These are phyloP conservation scores for Phallus indusiatus DNA, from an alignment of 768 basidiomycete species.

Conservation along the genomic window DNA sequence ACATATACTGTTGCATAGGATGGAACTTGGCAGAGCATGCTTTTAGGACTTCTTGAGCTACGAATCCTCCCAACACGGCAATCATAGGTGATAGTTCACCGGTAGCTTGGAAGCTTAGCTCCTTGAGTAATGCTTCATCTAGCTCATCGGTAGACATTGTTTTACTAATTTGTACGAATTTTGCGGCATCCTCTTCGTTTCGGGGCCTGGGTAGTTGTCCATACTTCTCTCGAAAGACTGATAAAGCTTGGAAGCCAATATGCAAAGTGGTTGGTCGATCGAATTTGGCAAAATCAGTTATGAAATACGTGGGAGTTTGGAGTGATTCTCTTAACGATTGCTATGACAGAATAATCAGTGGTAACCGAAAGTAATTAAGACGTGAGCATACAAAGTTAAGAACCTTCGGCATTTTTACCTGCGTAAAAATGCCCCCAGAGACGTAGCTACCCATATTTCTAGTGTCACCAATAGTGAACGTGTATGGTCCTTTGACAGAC, in stretches of 20 bases:
- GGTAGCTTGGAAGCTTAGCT: constrained; percentile 83
- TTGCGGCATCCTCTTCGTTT: constrained; percentile 68
- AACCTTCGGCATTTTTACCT: constrained; percentile 98
- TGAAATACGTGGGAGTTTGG: constrained; percentile 73
- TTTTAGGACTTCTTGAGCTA: constrained; percentile 96
- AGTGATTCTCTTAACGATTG: constrained; percentile 89
- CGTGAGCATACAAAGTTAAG: constrained; percentile 72
- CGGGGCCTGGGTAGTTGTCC: constrained; percentile 73
- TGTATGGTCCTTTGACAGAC: constrained; percentile 93
- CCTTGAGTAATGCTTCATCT: constrained; percentile 66
- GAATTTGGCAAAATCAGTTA: constrained; percentile 96
- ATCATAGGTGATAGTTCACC: constrained; percentile 86
- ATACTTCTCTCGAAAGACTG: constrained; percentile 57
- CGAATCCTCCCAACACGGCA: constrained; percentile 94
- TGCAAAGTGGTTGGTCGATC: constrained; percentile 88
- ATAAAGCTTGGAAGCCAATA: constrained; percentile 89
- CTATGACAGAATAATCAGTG: constrained; percentile 31
- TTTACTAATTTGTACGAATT: constrained; percentile 69
- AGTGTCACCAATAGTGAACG: constrained; percentile 93
- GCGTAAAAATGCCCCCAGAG: constrained; percentile 88
- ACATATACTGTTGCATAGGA: constrained; percentile 89
- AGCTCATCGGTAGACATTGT: constrained; percentile 66
- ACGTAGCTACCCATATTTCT: constrained; percentile 67
- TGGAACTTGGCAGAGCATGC: constrained; percentile 97
- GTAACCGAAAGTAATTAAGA: not conserved